Conservation (phyloP, 148 eudicot species). For the Cornus florida region DNA sequence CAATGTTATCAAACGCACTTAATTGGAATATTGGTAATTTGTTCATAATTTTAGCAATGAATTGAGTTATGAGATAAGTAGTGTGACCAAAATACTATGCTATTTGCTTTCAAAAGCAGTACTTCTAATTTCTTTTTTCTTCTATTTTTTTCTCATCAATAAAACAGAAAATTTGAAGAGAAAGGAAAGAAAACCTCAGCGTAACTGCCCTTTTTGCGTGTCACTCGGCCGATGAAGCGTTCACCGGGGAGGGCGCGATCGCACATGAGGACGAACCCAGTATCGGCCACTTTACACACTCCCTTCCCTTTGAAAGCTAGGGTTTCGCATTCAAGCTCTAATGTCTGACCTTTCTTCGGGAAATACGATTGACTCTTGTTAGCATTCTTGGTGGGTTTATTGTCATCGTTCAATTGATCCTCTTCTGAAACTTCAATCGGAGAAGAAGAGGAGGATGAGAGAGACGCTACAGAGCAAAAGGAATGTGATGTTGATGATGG, state of each 20-base stretch:
- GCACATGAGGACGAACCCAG: constrained; percentile 89
- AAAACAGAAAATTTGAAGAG: neutral
- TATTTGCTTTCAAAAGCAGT: too few species aligned
- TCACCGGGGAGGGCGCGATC: constrained; percentile 97
- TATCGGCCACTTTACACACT: constrained; percentile 66
- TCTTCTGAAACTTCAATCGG: constrained; percentile 28
- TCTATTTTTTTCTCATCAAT: neutral
- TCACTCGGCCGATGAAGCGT: constrained; percentile 77
- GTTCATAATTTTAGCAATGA: too few species aligned
- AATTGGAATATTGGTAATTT: too few species aligned
- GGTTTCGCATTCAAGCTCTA: constrained; percentile 76
- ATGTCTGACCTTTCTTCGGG: constrained; percentile 83
- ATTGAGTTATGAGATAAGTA: too few species aligned
- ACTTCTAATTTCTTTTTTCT: too few species aligned
- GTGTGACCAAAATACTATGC: too few species aligned
- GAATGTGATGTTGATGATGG: constrained; percentile 5
- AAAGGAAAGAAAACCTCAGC: constrained; percentile 56
- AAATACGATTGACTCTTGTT: constrained; percentile 33
- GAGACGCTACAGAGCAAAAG: constrained; percentile 17
- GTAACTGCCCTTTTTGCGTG: constrained; percentile 74
- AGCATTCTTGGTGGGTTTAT: neutral
- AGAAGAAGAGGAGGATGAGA: constrained; percentile 13
- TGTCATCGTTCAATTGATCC: neutral
- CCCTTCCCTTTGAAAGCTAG: constrained; percentile 89
- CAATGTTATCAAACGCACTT: too few species aligned